Base-by-base conservation (phyloP, 148 eudicot genomes). In the Silene latifolia region DNA sequence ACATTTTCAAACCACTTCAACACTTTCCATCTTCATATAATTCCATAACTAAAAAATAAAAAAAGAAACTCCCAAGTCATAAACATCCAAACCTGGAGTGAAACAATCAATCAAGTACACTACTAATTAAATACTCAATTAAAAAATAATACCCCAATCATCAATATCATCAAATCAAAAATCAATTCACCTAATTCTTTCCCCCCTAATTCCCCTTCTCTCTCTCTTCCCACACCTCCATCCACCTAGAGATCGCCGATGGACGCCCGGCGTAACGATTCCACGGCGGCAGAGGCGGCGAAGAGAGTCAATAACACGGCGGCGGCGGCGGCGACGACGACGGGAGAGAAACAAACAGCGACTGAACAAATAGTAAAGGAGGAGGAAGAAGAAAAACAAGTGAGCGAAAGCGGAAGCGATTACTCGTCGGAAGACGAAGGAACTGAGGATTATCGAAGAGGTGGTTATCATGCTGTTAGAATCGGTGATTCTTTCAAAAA, bases 401-500 rank as follows among this genome's bases (percentile, higher is more conserved):
- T 54, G 32, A 78, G 79, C 79, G 83, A 81, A 69, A 81, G 83
- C 44, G 83, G 83, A n/a, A 81, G 80, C 77, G 35, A 32, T 32
- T 83, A 79, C 79, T 73, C 84, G 13, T 83, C 84, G 70, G 86
- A 83, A 68, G 86, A 85, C 63, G 88, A 90, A 81, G 89, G 89
- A 60, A 90, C 74, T 9, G 84, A 81, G 14, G 84, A 81, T 51
- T 81, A 81, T 21, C 56, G 84, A 23, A 81, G 91, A 89, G 90
- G 77, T n/a, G 97, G 97, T 9, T 92, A 90, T 75, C 93, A 92
- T 48, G 89, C 93, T 0, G 97, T 92, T 11, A 78, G 88, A 73
- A 76, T 90, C 71, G 97, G 90, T n/a, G 97, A 90, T 53, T 73
- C 88, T 3, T 92, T 92, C 80, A 87, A 85, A 68, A 81, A 86